These are phyloP conservation scores for Inga oerstediana DNA, from an alignment of 306 rosid genomes.

Conservation along the genomic window DNA sequence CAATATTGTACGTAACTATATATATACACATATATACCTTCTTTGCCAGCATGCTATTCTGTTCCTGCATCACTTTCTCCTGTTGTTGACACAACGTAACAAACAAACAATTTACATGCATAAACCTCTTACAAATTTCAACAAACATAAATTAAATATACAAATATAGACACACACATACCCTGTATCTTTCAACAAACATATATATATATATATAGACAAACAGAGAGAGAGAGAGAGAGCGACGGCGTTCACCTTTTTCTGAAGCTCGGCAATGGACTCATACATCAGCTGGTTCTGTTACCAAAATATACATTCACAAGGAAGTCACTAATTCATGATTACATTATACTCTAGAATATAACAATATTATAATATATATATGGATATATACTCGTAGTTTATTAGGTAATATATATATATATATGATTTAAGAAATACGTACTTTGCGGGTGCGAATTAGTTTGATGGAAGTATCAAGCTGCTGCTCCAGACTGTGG, in stretches of 20 bases:
- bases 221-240: too few species aligned
- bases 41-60: slow-evolving; percentile 73
- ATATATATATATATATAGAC: too few species aligned
- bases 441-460: slow-evolving; percentile 64
- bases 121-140: neutral
- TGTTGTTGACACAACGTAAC: slow-evolving; percentile 21
- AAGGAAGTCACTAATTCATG: too few species aligned
- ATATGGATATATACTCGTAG: too few species aligned
- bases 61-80: slow-evolving; percentile 71
- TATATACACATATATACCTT: slow-evolving; percentile 40
- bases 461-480: slow-evolving; percentile 73
- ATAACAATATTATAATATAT: too few species aligned
- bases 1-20: too few species aligned
- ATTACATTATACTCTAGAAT: too few species aligned
- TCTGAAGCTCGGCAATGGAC: slow-evolving; percentile 79
- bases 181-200: too few species aligned
- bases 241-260: slow-evolving; percentile 44
- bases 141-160: neutral
- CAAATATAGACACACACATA: too few species aligned
- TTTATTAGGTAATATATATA: too few species aligned
- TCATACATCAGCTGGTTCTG: slow-evolving; percentile 88
- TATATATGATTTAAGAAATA: too few species aligned
- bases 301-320: neutral
- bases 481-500: slow-evolving; percentile 79
- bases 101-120: neutral